phyloP scores from a whole-genome alignment of 306 rosid genomes.

The Lupinus albus region DNA sequence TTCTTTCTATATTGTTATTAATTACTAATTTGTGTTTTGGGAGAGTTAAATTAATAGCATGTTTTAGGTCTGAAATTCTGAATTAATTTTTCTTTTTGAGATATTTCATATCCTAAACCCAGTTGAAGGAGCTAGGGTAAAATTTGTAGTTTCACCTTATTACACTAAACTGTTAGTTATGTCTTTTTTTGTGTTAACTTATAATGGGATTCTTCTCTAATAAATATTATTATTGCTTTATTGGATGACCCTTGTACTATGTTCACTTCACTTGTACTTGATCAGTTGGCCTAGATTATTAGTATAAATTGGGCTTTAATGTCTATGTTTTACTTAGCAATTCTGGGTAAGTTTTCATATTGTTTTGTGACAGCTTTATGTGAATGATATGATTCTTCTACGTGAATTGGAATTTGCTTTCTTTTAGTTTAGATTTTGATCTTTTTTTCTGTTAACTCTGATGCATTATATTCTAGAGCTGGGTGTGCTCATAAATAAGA shows the following conservation, averaged over 20 bases:
- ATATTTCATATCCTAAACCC: constrained; percentile 26
- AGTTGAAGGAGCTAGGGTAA: neutral
- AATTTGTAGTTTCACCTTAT: neutral
- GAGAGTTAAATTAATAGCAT: no score
- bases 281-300: constrained; percentile 8
- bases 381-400: neutral
- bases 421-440: neutral
- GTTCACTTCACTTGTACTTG: neutral
- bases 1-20: no score
- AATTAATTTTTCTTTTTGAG: neutral
- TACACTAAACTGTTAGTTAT: neutral
- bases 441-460: neutral
- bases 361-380: neutral
- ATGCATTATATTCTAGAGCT: neutral
- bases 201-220: neutral
- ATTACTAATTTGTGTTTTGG: no score
- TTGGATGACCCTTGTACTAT: neutral
- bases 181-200: neutral
- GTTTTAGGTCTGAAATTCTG: no score
- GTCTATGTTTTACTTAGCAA: neutral
- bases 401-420: neutral
- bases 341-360: neutral
- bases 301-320: neutral
- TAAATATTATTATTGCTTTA: neutral
- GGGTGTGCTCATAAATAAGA: constrained; percentile 1